phyloP scores from a whole-genome alignment of 2,329 filamentous ascomycete species.

The Alternaria brassicicola region DNA sequence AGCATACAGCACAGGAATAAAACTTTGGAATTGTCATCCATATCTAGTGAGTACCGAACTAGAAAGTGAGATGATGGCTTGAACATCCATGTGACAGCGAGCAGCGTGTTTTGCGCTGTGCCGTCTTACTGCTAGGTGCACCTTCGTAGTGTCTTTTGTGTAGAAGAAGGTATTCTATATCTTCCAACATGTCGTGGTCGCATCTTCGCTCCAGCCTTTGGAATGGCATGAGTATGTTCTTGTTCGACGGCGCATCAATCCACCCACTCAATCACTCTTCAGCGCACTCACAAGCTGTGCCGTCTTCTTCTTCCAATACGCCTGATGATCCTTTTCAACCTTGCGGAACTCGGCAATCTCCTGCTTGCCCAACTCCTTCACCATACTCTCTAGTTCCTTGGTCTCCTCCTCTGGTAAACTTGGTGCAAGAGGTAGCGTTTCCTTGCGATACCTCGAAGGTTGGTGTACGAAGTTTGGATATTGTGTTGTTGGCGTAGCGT shows the following conservation, averaged over 20 bases:
- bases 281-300: conserved; percentile 21
- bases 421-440: conserved; percentile 10
- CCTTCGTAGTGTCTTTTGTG: not conserved
- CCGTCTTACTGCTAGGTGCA: not conserved
- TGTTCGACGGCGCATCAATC: not conserved
- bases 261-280: conserved; percentile 19
- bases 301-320: conserved; percentile 37
- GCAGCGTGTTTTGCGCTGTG: not conserved
- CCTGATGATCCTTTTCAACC: conserved; percentile 29
- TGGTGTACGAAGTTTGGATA: conserved; percentile 30
- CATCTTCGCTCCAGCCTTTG: not conserved
- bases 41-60: fast-evolving
- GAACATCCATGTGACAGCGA: not conserved
- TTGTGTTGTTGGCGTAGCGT: not conserved
- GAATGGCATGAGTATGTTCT: not conserved
- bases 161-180: not conserved
- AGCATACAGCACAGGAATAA: not conserved
- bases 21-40: not conserved
- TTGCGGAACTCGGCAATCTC: conserved; percentile 27
- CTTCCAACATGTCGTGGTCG: not conserved
- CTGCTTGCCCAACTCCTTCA: conserved; percentile 27
- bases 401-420: conserved; percentile 20
- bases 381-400: conserved; percentile 16
- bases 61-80: too few relatives aligned
- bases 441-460: conserved; percentile 11